Evolutionary conservation across 768 basidiomycete species (phyloP).

Genomic region (Suillus placidus): DNA sequence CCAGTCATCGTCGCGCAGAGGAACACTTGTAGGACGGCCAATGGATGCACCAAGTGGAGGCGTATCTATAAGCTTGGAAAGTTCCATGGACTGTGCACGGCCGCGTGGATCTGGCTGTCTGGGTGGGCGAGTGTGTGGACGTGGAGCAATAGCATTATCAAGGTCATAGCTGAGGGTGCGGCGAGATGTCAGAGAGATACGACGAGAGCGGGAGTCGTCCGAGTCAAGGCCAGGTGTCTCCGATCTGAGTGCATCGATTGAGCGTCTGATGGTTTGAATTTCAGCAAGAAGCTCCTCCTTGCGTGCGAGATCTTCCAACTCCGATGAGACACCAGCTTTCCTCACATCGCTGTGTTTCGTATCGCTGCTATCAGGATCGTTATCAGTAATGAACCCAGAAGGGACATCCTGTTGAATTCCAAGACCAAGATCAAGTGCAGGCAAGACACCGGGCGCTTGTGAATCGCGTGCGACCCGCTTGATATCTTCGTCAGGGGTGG

Average conservation of each 20-base stretch:
- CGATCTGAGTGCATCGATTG: slow-evolving; percentile 74
- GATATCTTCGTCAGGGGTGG: slow-evolving; percentile 63
- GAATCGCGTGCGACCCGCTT: slow-evolving; percentile 49
- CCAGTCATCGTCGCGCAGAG: slow-evolving; percentile 82
- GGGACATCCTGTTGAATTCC: slow-evolving; percentile 80
- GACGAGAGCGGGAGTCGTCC: slow-evolving; percentile 64
- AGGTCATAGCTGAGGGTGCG: slow-evolving; percentile 73
- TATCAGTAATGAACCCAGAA: slow-evolving; percentile 61
- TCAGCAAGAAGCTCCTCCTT: slow-evolving; percentile 76
- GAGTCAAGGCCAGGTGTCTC: slow-evolving; percentile 57
- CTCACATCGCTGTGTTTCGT: slow-evolving; percentile 34
- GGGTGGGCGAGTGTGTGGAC: slow-evolving; percentile 70
- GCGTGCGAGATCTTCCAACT: slow-evolving; percentile 56
- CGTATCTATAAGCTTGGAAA: slow-evolving; percentile 49
- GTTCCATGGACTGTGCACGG: slow-evolving; percentile 74
- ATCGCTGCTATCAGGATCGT: slow-evolving; percentile 30
- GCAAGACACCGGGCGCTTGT: slow-evolving; percentile 62
- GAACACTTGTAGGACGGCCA: slow-evolving; percentile 70
- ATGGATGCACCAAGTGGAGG: slow-evolving; percentile 55
- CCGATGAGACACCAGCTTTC: slow-evolving; percentile 42
- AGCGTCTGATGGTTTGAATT: slow-evolving; percentile 77
- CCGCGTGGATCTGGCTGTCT: slow-evolving; percentile 68
- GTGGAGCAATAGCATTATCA: slow-evolving; percentile 48
- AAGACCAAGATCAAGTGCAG: slow-evolving; percentile 72
- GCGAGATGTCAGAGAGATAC: slow-evolving; percentile 65